These are phyloP conservation scores for Candida sithepensis DNA, from an alignment of 805 yeast species.

Conservation along the genomic window DNA sequence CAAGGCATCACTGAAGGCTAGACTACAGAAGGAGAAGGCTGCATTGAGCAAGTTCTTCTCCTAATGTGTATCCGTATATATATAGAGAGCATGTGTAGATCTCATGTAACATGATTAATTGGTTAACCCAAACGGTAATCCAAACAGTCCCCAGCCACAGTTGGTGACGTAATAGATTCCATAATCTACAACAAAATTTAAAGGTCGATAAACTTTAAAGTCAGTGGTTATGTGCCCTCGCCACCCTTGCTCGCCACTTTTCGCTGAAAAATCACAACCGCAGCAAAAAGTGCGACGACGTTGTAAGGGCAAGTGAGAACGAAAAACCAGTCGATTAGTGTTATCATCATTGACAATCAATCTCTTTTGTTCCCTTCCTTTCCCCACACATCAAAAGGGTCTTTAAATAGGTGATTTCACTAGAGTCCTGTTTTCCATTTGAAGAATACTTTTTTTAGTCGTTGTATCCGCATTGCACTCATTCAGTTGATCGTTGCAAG, in stretches of 20 bases:
- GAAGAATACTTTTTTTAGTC: constrained; percentile 8
- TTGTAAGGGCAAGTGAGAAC: not conserved
- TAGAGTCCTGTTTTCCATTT: constrained; percentile 11
- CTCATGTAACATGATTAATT: not conserved
- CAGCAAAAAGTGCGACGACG: not conserved
- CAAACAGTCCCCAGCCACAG: not conserved
- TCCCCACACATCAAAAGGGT: constrained; percentile 8
- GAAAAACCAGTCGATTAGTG: not conserved
- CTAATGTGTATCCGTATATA: constrained; percentile 3
- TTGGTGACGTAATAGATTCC: not conserved
- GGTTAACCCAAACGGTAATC: not conserved
- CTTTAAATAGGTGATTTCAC: constrained; percentile 10
- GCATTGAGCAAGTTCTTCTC: constrained; percentile 69
- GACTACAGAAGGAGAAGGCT: constrained; percentile 66
- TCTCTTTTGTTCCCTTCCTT: not conserved
- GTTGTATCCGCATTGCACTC: constrained; percentile 23
- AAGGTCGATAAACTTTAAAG: too few relatives aligned
- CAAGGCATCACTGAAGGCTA: constrained; percentile 45
- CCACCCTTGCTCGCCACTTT: constrained; percentile 17
- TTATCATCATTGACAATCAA: not conserved
- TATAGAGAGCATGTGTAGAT: too few relatives aligned
- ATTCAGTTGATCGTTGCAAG: constrained; percentile 31
- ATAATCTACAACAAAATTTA: too few relatives aligned
- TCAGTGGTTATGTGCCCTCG: constrained; percentile 2
- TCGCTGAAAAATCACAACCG: not conserved